phyloP scores from a whole-genome alignment of 345 rosid genomes.

The Reutealis trisperma region DNA sequence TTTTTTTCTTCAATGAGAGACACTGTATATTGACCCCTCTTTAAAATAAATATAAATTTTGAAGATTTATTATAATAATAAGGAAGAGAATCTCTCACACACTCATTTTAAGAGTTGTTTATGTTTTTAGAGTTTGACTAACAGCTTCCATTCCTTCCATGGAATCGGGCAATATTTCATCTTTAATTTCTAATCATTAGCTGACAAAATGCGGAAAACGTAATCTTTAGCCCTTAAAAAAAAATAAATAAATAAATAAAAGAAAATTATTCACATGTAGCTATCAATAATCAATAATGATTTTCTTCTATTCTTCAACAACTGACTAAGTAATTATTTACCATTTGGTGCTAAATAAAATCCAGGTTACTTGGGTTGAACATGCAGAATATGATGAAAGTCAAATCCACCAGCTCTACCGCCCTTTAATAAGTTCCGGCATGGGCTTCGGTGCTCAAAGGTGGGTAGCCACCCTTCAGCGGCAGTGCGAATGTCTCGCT shows the following conservation, averaged over 20 bases:
- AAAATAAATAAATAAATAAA: neutral
- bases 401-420: slow-evolving; percentile 68
- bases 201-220: neutral
- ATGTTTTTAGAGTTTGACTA: neutral
- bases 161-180: neutral
- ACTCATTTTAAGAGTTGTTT: neutral
- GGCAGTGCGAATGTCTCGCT: slow-evolving; percentile 91
- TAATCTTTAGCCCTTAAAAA: neutral
- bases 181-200: slow-evolving; percentile 4
- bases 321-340: no score
- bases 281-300: neutral
- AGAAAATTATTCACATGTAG: neutral
- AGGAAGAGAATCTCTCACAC: no score
- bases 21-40: neutral
- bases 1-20: no score
- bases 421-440: slow-evolving; percentile 63
- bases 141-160: neutral
- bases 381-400: slow-evolving; percentile 85
- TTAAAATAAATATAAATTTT: no score
- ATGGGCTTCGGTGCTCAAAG: slow-evolving; percentile 91
- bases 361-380: slow-evolving; percentile 98
- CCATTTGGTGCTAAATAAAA: neutral
- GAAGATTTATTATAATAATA: no score
- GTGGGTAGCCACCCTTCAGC: slow-evolving; percentile 92
- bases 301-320: no score